These are phyloP conservation scores for Suhomyces ambrosiae DNA, from an alignment of 1,139 yeast species.

Conservation along the genomic window DNA sequence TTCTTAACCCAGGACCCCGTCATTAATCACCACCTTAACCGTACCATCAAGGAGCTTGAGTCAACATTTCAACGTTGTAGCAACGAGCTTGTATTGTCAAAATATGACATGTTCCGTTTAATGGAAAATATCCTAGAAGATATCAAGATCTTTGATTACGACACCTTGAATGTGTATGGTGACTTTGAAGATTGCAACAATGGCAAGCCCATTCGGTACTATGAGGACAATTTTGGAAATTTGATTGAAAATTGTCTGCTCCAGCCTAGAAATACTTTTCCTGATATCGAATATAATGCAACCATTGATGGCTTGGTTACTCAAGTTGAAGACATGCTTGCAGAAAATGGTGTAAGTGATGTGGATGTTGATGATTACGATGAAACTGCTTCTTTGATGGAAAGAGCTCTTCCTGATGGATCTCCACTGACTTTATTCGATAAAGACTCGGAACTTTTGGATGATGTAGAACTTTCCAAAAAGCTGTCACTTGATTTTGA, in stretches of 20 bases:
- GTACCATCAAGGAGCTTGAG: conserved; percentile 13
- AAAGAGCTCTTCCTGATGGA: conserved; percentile 2
- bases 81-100: conserved; percentile 14
- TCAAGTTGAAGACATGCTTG: conserved; percentile 7
- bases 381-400: conserved; percentile 21
- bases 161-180: conserved; percentile 15
- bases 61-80: conserved; percentile 6
- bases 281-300: conserved; percentile 4
- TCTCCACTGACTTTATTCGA: conserved; percentile 10
- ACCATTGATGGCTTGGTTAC: conserved; percentile 7
- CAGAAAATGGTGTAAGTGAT: conserved; percentile 2
- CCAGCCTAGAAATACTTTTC: background rate
- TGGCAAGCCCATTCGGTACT: conserved; percentile 1
- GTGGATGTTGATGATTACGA: conserved; percentile 13
- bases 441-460: conserved; percentile 5
- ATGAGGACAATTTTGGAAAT: conserved; percentile 12
- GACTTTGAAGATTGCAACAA: conserved; percentile 11
- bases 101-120: conserved; percentile 16
- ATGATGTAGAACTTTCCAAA: conserved; percentile 6
- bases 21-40: conserved; percentile 2
- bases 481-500: conserved; percentile 3
- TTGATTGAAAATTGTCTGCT: background rate
- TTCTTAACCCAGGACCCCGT: conserved; percentile 10
- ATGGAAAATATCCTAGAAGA: conserved; percentile 15
- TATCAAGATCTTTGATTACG: conserved; percentile 18